A percentile compares a stretch with the other conserved stretches of the same genome.
phyloP scores from a whole-genome alignment of 2,329 filamentous ascomycete genomes.

The Cladophialophora bantiana region DNA sequence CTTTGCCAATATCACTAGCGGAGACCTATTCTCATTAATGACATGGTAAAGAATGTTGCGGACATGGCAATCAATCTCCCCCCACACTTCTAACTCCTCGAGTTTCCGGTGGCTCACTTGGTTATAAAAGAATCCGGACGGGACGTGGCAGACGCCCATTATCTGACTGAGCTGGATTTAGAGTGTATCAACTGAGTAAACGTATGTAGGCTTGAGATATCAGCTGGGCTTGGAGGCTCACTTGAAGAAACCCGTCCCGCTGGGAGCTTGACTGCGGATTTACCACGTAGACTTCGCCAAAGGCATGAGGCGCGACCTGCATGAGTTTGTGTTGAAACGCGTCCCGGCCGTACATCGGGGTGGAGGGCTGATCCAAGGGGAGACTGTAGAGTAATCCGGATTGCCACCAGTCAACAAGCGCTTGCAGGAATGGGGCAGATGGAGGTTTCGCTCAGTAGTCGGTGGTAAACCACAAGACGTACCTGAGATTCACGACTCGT shows the following conservation, averaged over 20 bases:
- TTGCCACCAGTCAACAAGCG: not conserved
- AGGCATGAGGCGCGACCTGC: conserved; percentile 44
- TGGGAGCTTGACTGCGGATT: conserved; percentile 54
- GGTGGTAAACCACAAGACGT: conserved; percentile 38
- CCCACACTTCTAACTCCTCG: not conserved
- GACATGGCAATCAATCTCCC: not conserved
- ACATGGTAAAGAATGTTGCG: not conserved
- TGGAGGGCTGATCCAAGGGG: conserved; percentile 59
- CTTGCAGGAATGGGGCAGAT: not conserved
- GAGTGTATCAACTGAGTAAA: too few species aligned
- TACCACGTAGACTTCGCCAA: conserved; percentile 54
- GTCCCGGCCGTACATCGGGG: conserved; percentile 60
- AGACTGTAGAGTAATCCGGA: conserved; percentile 49
- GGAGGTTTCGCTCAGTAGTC: not conserved
- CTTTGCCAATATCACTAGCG: not conserved
- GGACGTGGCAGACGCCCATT: not conserved
- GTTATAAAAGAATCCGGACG: not conserved
- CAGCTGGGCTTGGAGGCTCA: conserved; percentile 36
- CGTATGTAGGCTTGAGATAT: too few species aligned
- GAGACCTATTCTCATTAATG: not conserved
- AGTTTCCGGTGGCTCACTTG: not conserved
- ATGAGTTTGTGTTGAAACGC: conserved; percentile 28
- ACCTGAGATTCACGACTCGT: conserved; percentile 48
- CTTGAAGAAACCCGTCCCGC: not conserved
- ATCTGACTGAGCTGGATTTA: too few species aligned